Evolutionary conservation across 2,329 filamentous ascomycete genomes (phyloP), one percentile per base, ranked within the genome.

Genomic region (Pseudonectria foliicola): DNA sequence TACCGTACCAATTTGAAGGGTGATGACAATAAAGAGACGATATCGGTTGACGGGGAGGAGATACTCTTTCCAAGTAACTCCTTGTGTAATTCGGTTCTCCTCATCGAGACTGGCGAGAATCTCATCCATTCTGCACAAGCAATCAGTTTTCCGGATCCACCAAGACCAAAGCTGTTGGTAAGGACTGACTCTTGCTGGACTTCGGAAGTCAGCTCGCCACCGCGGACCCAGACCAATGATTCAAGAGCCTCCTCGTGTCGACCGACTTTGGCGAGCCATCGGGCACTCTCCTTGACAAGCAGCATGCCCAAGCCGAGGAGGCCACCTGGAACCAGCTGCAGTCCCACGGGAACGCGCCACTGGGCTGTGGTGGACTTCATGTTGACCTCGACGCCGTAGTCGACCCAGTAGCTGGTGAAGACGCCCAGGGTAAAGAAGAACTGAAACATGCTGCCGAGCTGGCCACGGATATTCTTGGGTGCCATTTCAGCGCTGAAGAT

Each of bases 161-260:
- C n/a, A 18, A 14, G 13, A n/a, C 6, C 7, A 23, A 16, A 5
- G 1, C 10, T 3, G 18, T 4, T 13, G 15, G 16, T 25, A 3
- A 10, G 27, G 11, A 38, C 50, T 29, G 49, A 60, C 53, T 65
- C 61, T 34, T 55, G 52, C 24, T 53, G 46, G 3, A 63, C 60
- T 15, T 55, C 49, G 7, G 55, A 44, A 2, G 48, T 50, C 10
- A 45, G 28, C 30, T 63, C 58, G n/a, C 66, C 69, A 4, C 68
- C 70, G 3, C 70, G 64, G 10, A 74, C 63, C 70, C 70, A 73
- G 13, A 64, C 59, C n/a, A 74, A 49, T 3, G 63, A 66, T 34
- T 66, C 53, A 37, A 66, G 53, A 2, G 68, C 70, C 43, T 72
- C 60, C 2, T 72, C 64, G 3, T 53, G 54, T 11, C 60, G 55